Base-by-base conservation (phyloP, 805 yeast species). In the Torulaspora microellipsoides region DNA sequence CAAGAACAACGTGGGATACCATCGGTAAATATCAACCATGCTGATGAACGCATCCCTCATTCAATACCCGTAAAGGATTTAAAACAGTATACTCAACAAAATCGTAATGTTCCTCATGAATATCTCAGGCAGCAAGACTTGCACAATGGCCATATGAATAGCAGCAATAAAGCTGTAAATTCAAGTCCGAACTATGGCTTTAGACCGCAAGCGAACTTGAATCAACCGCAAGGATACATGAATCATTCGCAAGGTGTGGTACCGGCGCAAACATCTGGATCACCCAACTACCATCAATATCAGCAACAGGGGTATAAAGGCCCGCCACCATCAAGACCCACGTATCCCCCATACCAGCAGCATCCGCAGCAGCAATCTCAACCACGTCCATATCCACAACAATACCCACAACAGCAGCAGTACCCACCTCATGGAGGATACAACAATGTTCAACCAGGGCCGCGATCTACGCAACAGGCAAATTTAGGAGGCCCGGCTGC, bases 301-400 rank as follows among this genome's bases (percentile, higher is more conserved):
- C 42, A 42, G 27, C 28, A 29, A 14, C 42, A 34, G 10, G 42
- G 34, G 8, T 29, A 34, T 27, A 34, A 31, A 14, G 36, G 25
- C 8, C 30, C 47, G 9, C 28, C 36, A 14, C 34, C 44, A 15
- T 15, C 45, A 15, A 25, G 36, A 12, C 40, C 37, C 27, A 32
- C 15, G n/a, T 43, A 37, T 9, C 51, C 43, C 3, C 52, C 40
- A 11, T 44, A 45, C 25, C 47, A 39, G 17, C 44, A 39, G 5
- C 35, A 38, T 14, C 49, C 36, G 17, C 34, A 41, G 2, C 12
- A 32, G 42, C 42, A 40, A 20, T 27, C 36, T 3, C 43, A 40
- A 8, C 36, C 25, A 4, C 46, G 46, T n/a, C 38, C 49, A 13
- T 31, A 42, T 23, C 34, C 32, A 8, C 43, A 31, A 12, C 37